phyloP scores from a whole-genome alignment of 257 asterid species.

The Avicennia marina region DNA sequence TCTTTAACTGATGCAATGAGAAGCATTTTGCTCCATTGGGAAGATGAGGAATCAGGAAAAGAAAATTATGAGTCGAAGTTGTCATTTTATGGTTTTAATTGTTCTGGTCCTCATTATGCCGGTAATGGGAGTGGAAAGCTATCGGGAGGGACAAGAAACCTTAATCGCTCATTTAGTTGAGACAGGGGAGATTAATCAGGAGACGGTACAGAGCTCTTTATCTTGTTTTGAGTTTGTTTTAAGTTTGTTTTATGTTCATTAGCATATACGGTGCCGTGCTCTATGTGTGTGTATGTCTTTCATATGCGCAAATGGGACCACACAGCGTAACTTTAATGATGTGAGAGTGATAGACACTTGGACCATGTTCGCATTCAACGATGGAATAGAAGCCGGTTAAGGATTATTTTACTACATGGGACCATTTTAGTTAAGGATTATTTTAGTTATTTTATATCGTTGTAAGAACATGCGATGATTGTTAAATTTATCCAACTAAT shows the following conservation, averaged over 20 bases:
- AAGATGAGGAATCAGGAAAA: conserved; percentile 39
- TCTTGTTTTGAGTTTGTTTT: conserved; percentile 16
- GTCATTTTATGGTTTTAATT: conserved; percentile 36
- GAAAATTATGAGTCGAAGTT: conserved; percentile 38
- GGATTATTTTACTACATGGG: no score
- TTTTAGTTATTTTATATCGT: no score
- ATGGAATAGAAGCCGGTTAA: no score
- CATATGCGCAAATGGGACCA: background rate
- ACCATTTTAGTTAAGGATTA: no score
- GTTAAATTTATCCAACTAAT: no score
- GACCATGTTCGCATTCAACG: no score
- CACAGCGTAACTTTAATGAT: background rate
- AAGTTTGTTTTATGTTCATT: background rate
- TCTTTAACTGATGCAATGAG: conserved; percentile 44
- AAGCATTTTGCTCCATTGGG: conserved; percentile 35
- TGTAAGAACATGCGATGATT: no score
- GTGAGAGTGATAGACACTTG: no score
- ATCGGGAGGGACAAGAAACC: conserved; percentile 39
- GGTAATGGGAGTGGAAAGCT: conserved; percentile 36
- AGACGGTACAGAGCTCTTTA: conserved; percentile 43
- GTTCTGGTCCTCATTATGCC: conserved; percentile 33
- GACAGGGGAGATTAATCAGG: conserved; percentile 45
- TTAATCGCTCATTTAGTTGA: conserved; percentile 40
- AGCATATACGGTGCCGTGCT: background rate
- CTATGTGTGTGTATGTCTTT: background rate